phyloP scores from a whole-genome alignment of 2,329 filamentous ascomycete genomes.

The Xylariaceae sp. region DNA sequence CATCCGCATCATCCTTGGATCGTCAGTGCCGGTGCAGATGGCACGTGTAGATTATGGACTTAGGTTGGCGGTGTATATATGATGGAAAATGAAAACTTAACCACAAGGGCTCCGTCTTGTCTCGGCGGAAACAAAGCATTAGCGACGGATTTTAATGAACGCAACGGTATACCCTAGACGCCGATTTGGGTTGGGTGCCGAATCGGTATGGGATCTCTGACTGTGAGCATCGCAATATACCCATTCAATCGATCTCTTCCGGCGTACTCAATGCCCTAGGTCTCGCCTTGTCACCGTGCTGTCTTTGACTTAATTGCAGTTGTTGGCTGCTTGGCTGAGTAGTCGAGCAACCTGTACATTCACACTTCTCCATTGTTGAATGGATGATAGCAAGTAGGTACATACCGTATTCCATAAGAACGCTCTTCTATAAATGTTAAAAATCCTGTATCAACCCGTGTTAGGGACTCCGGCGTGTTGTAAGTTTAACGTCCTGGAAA shows the following conservation, averaged over 20 bases:
- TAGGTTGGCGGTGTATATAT: constrained; percentile 32
- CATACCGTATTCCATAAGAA: too few relatives aligned
- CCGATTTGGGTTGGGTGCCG: neutral
- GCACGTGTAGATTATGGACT: constrained; percentile 86
- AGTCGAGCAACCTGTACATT: neutral
- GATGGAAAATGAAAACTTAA: constrained; percentile 7
- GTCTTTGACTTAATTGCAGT: too few relatives aligned
- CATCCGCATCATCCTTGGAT: constrained; percentile 92
- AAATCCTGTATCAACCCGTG: too few relatives aligned
- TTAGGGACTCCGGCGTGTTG: too few relatives aligned
- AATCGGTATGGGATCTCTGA: neutral
- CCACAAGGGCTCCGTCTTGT: constrained; percentile 6
- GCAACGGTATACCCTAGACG: neutral
- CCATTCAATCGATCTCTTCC: too few relatives aligned
- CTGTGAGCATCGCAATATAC: too few relatives aligned
- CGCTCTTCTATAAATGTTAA: too few relatives aligned
- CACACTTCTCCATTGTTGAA: neutral
- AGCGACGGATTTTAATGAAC: constrained; percentile 21
- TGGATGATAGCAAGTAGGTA: too few relatives aligned
- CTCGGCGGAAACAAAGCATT: neutral
- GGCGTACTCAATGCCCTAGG: too few relatives aligned
- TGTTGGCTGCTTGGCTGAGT: too few relatives aligned
- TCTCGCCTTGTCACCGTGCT: too few relatives aligned
- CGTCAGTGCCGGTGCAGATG: constrained; percentile 90
- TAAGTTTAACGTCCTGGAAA: too few relatives aligned